Conservation (phyloP, 768 basidiomycete species). For the Naganishia vaughanmartiniae region DNA sequence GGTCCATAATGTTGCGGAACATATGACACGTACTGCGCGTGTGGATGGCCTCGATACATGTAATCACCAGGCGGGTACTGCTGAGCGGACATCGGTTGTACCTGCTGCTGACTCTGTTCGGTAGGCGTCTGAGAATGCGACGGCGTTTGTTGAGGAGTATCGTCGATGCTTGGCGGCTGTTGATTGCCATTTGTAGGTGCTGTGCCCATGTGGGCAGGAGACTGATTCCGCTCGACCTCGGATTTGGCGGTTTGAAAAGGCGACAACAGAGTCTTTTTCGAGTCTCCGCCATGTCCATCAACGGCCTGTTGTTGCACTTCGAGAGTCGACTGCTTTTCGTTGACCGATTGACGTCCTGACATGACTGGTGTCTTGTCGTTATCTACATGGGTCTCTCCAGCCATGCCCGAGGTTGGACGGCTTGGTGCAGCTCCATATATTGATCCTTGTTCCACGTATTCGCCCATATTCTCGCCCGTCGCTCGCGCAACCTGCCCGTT, state of each 20-base stretch:
- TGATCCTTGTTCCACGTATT: conserved; percentile 13
- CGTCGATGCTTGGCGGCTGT: background rate
- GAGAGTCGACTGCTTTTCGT: conserved; percentile 9
- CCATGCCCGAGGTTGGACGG: conserved; percentile 7
- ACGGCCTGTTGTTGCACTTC: conserved; percentile 7
- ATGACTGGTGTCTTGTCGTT: conserved; percentile 26
- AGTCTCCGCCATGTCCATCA: background rate
- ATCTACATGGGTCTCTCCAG: conserved; percentile 3
- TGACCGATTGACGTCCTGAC: conserved; percentile 17
- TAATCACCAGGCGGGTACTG: conserved; percentile 12
- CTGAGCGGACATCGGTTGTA: background rate
- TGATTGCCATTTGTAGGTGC: background rate
- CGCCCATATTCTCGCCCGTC: conserved; percentile 10
- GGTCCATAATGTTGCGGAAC: conserved; percentile 12
- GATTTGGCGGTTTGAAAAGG: conserved; percentile 20
- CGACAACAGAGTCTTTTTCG: conserved; percentile 3
- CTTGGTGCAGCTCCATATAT: background rate
- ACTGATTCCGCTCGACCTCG: background rate
- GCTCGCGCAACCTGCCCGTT: conserved; percentile 12
- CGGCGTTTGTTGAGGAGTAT: conserved; percentile 23
- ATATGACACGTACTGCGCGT: conserved; percentile 16
- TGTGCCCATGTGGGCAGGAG: too few species aligned
- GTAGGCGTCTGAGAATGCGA: conserved; percentile 17
- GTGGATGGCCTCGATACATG: conserved; percentile 12
- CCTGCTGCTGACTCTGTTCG: conserved; percentile 13